Evolutionary conservation across 2,329 filamentous ascomycete genomes (phyloP), one percentile per base, ranked within the genome.

Genomic region (Akanthomyces lecanii): DNA sequence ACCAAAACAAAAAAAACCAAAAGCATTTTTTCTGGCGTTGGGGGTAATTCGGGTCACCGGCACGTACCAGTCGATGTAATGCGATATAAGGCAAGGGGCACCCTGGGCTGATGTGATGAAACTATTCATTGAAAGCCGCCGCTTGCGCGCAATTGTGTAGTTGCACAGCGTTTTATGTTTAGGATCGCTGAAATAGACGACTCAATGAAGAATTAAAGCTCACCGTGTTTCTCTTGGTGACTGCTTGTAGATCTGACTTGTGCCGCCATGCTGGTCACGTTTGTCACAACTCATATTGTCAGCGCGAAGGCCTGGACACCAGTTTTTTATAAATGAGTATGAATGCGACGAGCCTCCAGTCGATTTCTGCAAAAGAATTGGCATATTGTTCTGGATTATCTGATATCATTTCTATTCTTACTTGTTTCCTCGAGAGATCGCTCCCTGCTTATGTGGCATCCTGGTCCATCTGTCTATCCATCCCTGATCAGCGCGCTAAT

Each of bases 11-110:
- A 44, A 55, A 56, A 61, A 64, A 61, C 50, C 36, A 38, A 65
- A 52, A 56, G 47, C 33, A 33, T 40, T 57, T 57, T 73, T 67
- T 66, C 74, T 70, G 78, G 80, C 79, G 79, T 81, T 81, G 66
- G 73, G 78, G 74, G 72, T 72, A 62, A 50, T 70, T 74, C 66
- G 71, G 73, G 71, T 71, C 65, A 71, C 67, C 71, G 71, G 71
- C 71, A 71, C 74, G 75, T 75, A 76, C 71, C 73, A 76, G 70
- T 72, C 70, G 70, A 69, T 69, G 67, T 71, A 68, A 71, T 71
- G 68, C 67, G 69, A 73, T 69, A 71, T 67, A 71, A 72, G 69
- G 70, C 68, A 67, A 71, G 66, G 60, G 45, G 33, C n/a, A 51
- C 18, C 68, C 62, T 66, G 69, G 67, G 36, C 25, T 59, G 38